These are phyloP conservation scores for Cavenderia fasciculata DNA, from an alignment of 78 protist genomes.

Conservation along the genomic window DNA sequence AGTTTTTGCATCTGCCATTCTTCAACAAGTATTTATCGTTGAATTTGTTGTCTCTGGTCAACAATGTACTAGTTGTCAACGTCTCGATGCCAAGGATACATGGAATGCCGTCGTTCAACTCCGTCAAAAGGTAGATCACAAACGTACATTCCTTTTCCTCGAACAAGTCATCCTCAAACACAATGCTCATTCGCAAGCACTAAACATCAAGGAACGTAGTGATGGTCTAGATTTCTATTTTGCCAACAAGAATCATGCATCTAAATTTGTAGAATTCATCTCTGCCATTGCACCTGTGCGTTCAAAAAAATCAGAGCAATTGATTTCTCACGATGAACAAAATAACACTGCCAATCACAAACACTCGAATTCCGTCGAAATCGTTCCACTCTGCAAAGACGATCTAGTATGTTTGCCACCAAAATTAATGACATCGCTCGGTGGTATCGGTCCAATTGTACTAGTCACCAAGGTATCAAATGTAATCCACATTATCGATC, in stretches of 20 bases:
- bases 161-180: constrained; percentile 99
- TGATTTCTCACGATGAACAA: constrained; percentile 92
- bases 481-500: constrained; percentile 92
- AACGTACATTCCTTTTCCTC: constrained; percentile 95
- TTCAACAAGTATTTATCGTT: constrained; percentile 91
- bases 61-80: constrained; percentile 95
- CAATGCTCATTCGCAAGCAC: constrained; percentile 85
- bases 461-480: constrained; percentile 81
- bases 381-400: constrained; percentile 97
- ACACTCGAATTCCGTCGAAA: constrained; percentile 93
- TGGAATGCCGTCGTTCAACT: constrained; percentile 97
- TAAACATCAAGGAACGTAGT: constrained; percentile 84
- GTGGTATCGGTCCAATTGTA: constrained; percentile 86
- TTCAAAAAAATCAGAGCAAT: constrained; percentile 83
- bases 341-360: constrained; percentile 91
- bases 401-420: constrained; percentile 96
- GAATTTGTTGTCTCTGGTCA: constrained; percentile 91
- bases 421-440: constrained; percentile 59
- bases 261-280: constrained; percentile 91
- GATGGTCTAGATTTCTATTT: constrained; percentile 99
- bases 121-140: constrained; percentile 98
- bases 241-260: constrained; percentile 84
- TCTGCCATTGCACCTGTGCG: constrained; percentile 83
- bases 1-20: constrained; percentile 82
- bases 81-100: constrained; percentile 91